Evolutionary conservation across 495 filamentous ascomycete species (phyloP), one percentile per base, ranked within the genome.

Genomic region (Friedmanniomyces simplex): DNA sequence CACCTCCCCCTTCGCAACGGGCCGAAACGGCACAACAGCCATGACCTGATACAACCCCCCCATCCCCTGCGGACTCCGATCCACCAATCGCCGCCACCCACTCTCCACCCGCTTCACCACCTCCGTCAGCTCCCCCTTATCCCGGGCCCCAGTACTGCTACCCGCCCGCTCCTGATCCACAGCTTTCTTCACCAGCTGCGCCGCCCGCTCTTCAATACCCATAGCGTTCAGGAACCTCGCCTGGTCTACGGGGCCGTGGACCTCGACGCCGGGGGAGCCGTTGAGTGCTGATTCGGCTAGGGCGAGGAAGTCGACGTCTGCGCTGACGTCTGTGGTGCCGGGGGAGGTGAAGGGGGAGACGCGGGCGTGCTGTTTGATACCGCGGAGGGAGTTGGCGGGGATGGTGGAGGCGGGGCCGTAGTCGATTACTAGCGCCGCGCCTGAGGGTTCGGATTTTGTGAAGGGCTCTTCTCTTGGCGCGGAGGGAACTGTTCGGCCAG

Each of bases 201-300:
- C 77, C 58, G 84, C 89, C 39, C 93, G 79, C 73, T 94, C 85
- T 48, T 71, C 72, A 47, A 91, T 88, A 0, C 93, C 93, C 85
- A 97, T 84, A 1, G 76, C 73, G 54, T 76, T 71, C 53, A 98
- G 72, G 71, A 91, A 98, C 22, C 73, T 71, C 0, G 81, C 89
- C 71, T 98, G 93, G 64, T 90, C 83, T 2, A 96, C 84, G 3
- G 93, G 93, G 0, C 93, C 93, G 69, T 96, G 89, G 14, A 95
- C 87, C 68, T 97, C 93, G 16, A 97, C 83, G 1, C 81, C 85
- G 7, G 83, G 79, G 58, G 82, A 87, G 0, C 86, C 84, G 26
- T 76, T 72, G 18, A 87, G 70, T 2, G 90, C 91, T 1, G 86
- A 76, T 71, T 96, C 91, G 2, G 87, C 89, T 4, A 98, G 71